These are phyloP conservation scores for Penicillium turbatum DNA, from an alignment of 495 filamentous ascomycete genomes.

Conservation along the genomic window DNA sequence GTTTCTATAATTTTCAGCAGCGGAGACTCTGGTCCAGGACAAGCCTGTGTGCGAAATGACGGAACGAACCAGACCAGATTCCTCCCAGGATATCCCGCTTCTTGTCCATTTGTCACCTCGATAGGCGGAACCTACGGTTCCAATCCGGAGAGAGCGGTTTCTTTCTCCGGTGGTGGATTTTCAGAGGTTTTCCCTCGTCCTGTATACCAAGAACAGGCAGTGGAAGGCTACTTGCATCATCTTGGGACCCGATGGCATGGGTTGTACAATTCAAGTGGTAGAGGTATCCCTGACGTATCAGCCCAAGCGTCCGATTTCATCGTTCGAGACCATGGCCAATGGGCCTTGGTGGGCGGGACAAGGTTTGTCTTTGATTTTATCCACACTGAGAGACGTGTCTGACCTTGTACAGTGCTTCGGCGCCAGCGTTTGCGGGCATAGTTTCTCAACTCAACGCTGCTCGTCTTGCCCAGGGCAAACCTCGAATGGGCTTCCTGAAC, in stretches of 20 bases:
- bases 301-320: conserved; percentile 45
- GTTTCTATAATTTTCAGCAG: conserved; percentile 66
- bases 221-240: conserved; percentile 50
- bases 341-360: conserved; percentile 36
- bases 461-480: conserved; percentile 44
- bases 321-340: conserved; percentile 37
- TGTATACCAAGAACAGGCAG: conserved; percentile 56
- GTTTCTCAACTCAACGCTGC: conserved; percentile 56
- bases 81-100: conserved; percentile 65
- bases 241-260: conserved; percentile 38
- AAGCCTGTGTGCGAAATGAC: conserved; percentile 61
- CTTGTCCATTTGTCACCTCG: conserved; percentile 77
- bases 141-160: conserved; percentile 50
- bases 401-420: conserved; percentile 37
- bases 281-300: conserved; percentile 70
- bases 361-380: conserved; percentile 28
- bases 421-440: conserved; percentile 51
- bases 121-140: conserved; percentile 66
- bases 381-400: not conserved
- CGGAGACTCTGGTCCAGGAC: conserved; percentile 65
- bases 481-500: conserved; percentile 59
- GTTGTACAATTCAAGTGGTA: conserved; percentile 56
- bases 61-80: conserved; percentile 58
- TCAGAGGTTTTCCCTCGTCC: conserved; percentile 63
- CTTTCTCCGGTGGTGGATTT: conserved; percentile 66